Evolutionary conservation across 129 eudicot genomes (phyloP), one percentile per base, ranked within the genome.

Genomic region (sunflower (Helianthus annuus)): DNA sequence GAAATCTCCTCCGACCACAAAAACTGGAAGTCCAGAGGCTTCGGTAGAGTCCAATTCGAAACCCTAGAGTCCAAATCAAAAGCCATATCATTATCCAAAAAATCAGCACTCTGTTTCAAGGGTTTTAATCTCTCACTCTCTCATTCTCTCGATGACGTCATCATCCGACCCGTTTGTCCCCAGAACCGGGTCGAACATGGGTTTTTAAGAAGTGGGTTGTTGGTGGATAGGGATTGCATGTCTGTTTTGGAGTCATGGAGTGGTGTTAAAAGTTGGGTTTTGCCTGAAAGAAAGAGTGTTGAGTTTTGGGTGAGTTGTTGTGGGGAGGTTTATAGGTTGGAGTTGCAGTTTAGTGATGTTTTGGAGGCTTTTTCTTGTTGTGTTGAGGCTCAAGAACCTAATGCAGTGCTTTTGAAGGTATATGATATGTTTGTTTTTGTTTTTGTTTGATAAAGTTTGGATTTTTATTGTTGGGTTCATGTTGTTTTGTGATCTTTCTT

Each of bases 1-100:
- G 91, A 90, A 62, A 94, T 94, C 69, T 76, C 83, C 83, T 78
- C 99, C 44, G 96, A 90, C n/a, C 90, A 77, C 82, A 80, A 84
- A 3, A 86, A 94, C 78, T 94, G 99, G 99, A 94, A 88, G 60
- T 83, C 99, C 8, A 81, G 87, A 78, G 96, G 92, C 53, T 84
- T 75, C 38, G 99, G 99, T 4, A 82, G 93, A 3, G 85, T 87
- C 46, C 97, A 94, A 27, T 90, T 90, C 79, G 93, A 88, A 32
- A 78, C 93, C 85, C 86, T 81, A 27, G 78, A 79, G 2, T 52
- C 83, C 14, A 94, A 90, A 65, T 55, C 71, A 54, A 32, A 40
- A 49, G 91, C 96, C 58, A 14, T 83, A 0, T 11, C 70, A 0
- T 69, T 90, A 0, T 85, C 86, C 16, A 44, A 48, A 12, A 51